Evolutionary conservation across 2,329 filamentous ascomycete species (phyloP).

Genomic region (Penicillium sp.): DNA sequence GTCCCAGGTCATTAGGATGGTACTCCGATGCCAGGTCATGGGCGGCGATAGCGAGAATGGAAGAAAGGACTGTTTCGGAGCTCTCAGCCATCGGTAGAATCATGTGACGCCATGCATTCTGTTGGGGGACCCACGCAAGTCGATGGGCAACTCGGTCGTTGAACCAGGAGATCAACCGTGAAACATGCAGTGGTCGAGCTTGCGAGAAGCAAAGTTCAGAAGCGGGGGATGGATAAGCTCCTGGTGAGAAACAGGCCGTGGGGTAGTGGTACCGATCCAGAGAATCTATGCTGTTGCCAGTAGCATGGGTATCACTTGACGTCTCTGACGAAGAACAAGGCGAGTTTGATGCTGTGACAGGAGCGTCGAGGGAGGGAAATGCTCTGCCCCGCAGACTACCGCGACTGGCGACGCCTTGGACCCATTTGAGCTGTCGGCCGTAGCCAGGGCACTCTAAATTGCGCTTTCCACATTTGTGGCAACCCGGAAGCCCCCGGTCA

Average conservation of each 20-base stretch:
- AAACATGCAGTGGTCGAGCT: slow-evolving; percentile 2
- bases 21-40: slow-evolving; percentile 15
- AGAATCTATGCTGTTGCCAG: background rate
- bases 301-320: background rate
- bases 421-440: slow-evolving; percentile 23
- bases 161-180: slow-evolving; percentile 4
- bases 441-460: slow-evolving; percentile 25
- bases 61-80: slow-evolving; percentile 19
- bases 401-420: slow-evolving; percentile 24
- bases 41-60: slow-evolving; percentile 18
- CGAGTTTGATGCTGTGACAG: background rate
- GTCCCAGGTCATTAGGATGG: background rate
- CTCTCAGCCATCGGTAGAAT: slow-evolving; percentile 17
- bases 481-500: slow-evolving; percentile 22
- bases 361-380: slow-evolving; percentile 11
- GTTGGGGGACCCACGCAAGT: slow-evolving; percentile 12
- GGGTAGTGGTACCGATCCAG: background rate
- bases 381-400: slow-evolving; percentile 22
- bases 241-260: background rate
- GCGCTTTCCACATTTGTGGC: slow-evolving; percentile 25
- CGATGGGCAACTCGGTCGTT: slow-evolving; percentile 8
- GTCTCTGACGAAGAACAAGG: background rate
- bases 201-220: background rate
- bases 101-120: slow-evolving; percentile 19
- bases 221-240: background rate